Evolutionary conservation across 1,284 basidiomycete genomes (phyloP), one percentile per base, ranked within the genome.

Genomic region (Microbotryomycetes sp.): DNA sequence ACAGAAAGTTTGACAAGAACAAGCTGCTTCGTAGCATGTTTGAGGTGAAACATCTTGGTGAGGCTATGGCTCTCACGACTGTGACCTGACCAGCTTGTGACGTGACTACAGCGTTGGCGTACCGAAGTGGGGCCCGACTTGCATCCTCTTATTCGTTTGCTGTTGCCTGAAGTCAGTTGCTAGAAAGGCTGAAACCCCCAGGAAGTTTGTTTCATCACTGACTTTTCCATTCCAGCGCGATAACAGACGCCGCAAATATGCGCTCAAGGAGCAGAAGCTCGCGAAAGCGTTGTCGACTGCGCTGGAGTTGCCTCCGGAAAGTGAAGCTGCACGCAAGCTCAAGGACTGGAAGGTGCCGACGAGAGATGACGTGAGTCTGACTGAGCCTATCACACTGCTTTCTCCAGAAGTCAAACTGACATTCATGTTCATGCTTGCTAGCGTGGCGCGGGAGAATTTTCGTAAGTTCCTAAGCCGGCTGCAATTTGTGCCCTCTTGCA

Each of bases 301-400:
- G 0, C 87, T 97, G 46, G 89, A 88, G 0, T 79, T 97, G 1
- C 84, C 86, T 53, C 81, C 78, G 72, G 84, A 84, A 72, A 86
- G 88, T 60, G 85, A 85, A 2, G 87, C 59, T 67, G 87, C 90
- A 0, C 81, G 86, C 56, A 82, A 87, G 31, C 77, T 97, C 50
- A 77, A 88, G 54, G 87, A 93, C 69, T 96, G 92, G 92, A 97
- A 92, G 78, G 85, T 84, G 67, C 92, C 92, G 0, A 82, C 82
- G 2, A 60, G 54, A 50, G 79, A 79, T 74, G 77, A 84, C 66
- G 86, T 87, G 66, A 59, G 83, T 76, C 1, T n/a, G n/a, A 32
- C 30, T 65, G 26, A 26, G 30, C 7, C 60, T 36, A 22, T 6
- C 49, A 54, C 26, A 46, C 45, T 25, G 48, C n/a, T n/a, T n/a